Conservation (phyloP, 2,329 filamentous ascomycete genomes). For the Triangularia setosa region DNA sequence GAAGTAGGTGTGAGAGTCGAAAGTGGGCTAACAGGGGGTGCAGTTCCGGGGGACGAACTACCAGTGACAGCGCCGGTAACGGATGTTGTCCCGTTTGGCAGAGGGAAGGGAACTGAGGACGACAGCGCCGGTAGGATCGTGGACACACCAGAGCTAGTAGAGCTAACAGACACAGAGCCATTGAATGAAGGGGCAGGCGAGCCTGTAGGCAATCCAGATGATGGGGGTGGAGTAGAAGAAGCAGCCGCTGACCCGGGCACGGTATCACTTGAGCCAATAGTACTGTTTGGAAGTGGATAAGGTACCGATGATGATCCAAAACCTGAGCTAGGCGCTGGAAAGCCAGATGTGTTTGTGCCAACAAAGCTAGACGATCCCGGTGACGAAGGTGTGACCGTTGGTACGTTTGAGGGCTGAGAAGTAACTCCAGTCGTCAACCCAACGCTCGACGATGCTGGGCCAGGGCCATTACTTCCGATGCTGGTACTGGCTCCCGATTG, state of each 20-base stretch:
- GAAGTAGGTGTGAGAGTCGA: background rate
- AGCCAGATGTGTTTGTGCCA: background rate
- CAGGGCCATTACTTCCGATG: background rate
- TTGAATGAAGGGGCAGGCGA: background rate
- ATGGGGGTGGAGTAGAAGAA: background rate
- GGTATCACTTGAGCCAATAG: background rate
- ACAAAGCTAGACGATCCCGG: background rate
- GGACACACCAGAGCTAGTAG: background rate
- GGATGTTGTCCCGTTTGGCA: conserved; percentile 12
- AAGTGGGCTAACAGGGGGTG: background rate
- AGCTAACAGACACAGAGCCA: background rate
- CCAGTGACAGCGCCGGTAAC: background rate
- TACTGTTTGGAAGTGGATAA: conserved; percentile 9
- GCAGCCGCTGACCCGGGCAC: background rate
- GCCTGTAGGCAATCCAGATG: background rate
- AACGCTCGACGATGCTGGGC: background rate
- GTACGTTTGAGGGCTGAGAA: background rate
- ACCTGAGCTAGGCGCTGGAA: background rate
- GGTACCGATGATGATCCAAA: background rate
- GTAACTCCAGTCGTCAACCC: background rate
- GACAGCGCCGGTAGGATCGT: background rate
- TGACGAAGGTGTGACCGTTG: background rate
- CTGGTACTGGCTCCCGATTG: background rate
- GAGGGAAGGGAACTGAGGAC: conserved; percentile 14
- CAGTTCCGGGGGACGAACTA: background rate